A percentile compares a stretch with the other conserved stretches of the same genome.
phyloP scores from a whole-genome alignment of 176 grass and related monocot genomes.

The Luzula sylvatica region DNA sequence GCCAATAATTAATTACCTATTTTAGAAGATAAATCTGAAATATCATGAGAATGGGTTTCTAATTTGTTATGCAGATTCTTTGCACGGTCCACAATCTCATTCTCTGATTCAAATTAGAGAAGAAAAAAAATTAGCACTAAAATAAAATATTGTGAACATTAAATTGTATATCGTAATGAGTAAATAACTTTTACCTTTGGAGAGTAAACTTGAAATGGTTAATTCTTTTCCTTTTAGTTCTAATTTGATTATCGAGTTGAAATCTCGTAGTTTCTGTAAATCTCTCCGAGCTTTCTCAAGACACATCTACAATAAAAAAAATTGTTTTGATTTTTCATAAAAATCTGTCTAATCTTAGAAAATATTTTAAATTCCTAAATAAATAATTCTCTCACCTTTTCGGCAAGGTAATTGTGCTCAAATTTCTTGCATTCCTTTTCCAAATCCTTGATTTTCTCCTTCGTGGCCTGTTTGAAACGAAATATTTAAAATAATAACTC shows the following conservation, averaged over 20 bases:
- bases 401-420: slow-evolving; percentile 36
- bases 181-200: slow-evolving; percentile 37
- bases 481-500: background rate
- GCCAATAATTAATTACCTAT: slow-evolving; percentile 43
- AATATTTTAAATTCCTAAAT: too few relatives aligned
- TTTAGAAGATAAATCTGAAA: slow-evolving; percentile 39
- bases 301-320: slow-evolving; percentile 36
- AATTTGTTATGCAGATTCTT: slow-evolving; percentile 38
- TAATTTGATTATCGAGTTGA: slow-evolving; percentile 26
- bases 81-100: slow-evolving; percentile 42
- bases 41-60: slow-evolving; percentile 55
- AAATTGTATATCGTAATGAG: background rate
- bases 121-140: background rate
- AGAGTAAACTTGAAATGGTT: slow-evolving; percentile 66
- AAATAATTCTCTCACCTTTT: slow-evolving; percentile 55
- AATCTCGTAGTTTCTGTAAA: slow-evolving; percentile 45
- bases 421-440: slow-evolving; percentile 59
- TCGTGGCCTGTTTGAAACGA: slow-evolving; percentile 40
- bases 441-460: slow-evolving; percentile 44
- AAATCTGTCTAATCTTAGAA: background rate
- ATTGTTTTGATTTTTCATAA: background rate
- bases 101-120: slow-evolving; percentile 34
- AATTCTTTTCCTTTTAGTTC: slow-evolving; percentile 58
- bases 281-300: slow-evolving; percentile 39
- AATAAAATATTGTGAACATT: background rate